These are phyloP conservation scores for Colletotrichum melonis DNA, from an alignment of 2,329 filamentous ascomycete genomes.

Conservation along the genomic window DNA sequence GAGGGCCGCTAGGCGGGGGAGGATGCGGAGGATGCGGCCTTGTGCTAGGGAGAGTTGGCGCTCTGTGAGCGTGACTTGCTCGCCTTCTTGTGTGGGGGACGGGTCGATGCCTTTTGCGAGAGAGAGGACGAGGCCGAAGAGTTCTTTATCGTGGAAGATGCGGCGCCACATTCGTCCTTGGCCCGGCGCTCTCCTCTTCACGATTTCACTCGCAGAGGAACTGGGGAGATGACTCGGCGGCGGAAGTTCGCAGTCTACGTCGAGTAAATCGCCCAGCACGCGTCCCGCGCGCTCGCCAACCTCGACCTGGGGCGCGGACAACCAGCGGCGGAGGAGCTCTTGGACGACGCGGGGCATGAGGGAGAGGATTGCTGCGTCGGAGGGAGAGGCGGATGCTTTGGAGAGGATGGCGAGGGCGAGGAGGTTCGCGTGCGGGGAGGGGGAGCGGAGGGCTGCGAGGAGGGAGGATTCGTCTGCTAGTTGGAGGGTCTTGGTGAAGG, in stretches of 20 bases:
- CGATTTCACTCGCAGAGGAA: slow-evolving; percentile 48
- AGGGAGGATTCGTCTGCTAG: slow-evolving; percentile 64
- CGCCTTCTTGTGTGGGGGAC: slow-evolving; percentile 19
- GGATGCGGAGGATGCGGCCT: slow-evolving; percentile 61
- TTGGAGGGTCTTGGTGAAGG: slow-evolving; percentile 62
- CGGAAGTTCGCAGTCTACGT: slow-evolving; percentile 61
- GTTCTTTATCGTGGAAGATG: slow-evolving; percentile 57
- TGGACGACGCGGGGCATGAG: slow-evolving; percentile 60
- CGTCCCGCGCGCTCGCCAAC: slow-evolving; percentile 65
- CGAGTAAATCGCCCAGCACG: slow-evolving; percentile 65
- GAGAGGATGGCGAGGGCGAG: slow-evolving; percentile 67
- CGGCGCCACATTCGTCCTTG: slow-evolving; percentile 65
- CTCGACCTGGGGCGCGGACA: slow-evolving; percentile 63
- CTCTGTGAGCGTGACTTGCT: slow-evolving; percentile 39
- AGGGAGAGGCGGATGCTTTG: slow-evolving; percentile 62
- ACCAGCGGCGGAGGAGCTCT: slow-evolving; percentile 63
- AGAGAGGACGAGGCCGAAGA: slow-evolving; percentile 58
- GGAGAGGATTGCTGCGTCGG: slow-evolving; percentile 62
- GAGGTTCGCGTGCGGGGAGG: slow-evolving; percentile 66
- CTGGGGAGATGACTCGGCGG: slow-evolving; percentile 15
- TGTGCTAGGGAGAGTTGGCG: slow-evolving; percentile 62
- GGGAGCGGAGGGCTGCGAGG: slow-evolving; percentile 63
- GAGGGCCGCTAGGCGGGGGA: slow-evolving; percentile 61
- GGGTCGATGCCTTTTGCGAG: slow-evolving; percentile 46
- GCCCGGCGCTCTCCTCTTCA: slow-evolving; percentile 54